These are phyloP conservation scores for Cutaneotrichosporon mucoides DNA, from an alignment of 1,284 basidiomycete species.

Conservation along the genomic window DNA sequence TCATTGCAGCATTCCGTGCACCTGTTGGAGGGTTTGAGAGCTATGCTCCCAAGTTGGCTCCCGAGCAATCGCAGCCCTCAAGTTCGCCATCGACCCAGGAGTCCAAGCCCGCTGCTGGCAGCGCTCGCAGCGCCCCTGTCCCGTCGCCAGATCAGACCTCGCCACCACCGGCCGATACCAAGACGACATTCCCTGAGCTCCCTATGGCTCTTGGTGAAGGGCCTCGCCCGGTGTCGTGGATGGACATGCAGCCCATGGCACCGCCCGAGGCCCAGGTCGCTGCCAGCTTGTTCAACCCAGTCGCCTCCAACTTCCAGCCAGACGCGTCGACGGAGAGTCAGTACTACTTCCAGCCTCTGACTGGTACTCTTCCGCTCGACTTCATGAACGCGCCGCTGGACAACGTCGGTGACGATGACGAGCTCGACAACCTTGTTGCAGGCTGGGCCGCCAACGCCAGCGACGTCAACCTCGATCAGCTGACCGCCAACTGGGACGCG, in stretches of 20 bases:
- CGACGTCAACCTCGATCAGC: neutral
- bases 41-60: no score
- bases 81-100: no score
- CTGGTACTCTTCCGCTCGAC: neutral
- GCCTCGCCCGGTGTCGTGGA: neutral
- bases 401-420: neutral
- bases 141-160: neutral
- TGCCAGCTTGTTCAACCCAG: neutral
- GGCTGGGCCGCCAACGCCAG: neutral
- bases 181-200: neutral
- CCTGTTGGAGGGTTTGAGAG: no score
- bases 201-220: neutral
- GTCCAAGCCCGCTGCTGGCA: no score
- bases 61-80: no score
- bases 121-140: no score
- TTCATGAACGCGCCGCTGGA: neutral
- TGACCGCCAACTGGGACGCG: neutral
- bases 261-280: neutral
- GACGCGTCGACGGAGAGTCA: neutral
- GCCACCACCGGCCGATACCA: neutral
- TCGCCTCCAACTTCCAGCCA: neutral
- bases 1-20: no score
- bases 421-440: slow-evolving; percentile 1
- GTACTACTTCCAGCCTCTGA: slow-evolving; percentile 2
- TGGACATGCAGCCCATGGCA: neutral